Conservation (phyloP, 1,284 basidiomycete species). For the Coriolopsis trogii region DNA sequence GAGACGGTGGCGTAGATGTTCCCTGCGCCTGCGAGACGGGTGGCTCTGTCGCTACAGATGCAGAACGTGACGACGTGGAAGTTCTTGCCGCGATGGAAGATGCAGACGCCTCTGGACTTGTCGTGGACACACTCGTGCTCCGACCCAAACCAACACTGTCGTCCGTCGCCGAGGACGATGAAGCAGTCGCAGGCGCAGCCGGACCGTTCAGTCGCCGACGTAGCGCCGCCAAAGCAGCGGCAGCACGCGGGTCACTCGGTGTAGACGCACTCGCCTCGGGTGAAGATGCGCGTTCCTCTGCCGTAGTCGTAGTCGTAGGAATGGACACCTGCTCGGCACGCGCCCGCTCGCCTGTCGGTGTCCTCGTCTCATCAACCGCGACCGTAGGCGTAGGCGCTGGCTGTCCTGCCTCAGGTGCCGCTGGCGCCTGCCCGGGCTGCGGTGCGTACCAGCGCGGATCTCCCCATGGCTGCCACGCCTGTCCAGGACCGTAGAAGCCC, state of each 20-base stretch:
- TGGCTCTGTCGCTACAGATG: too few species aligned
- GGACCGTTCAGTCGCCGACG: conserved; percentile 5
- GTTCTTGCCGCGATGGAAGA: neutral
- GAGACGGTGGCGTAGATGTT: too few species aligned
- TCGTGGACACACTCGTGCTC: neutral
- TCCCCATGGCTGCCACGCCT: conserved; percentile 66
- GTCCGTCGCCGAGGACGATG: neutral
- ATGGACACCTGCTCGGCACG: conserved; percentile 2
- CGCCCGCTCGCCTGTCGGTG: neutral
- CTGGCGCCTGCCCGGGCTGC: conserved; percentile 2
- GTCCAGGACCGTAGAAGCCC: conserved; percentile 65
- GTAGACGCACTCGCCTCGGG: neutral
- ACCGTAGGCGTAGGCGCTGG: conserved; percentile 3
- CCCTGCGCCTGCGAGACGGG: too few species aligned
- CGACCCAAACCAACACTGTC: conserved; percentile 1
- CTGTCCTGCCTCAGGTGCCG: neutral
- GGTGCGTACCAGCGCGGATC: conserved; percentile 35
- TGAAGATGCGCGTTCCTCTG: neutral
- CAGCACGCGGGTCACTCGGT: conserved; percentile 11
- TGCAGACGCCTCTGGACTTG: neutral
- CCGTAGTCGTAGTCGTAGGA: conserved; percentile 6
- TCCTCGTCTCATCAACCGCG: neutral
- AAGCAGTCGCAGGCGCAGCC: neutral
- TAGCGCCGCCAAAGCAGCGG: conserved; percentile 16
- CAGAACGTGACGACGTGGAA: too few species aligned